A percentile compares a stretch with the other conserved stretches of the same genome.
Evolutionary conservation across 2,329 filamentous ascomycete species (phyloP).

Genomic region (Lithohypha guttulata): DNA sequence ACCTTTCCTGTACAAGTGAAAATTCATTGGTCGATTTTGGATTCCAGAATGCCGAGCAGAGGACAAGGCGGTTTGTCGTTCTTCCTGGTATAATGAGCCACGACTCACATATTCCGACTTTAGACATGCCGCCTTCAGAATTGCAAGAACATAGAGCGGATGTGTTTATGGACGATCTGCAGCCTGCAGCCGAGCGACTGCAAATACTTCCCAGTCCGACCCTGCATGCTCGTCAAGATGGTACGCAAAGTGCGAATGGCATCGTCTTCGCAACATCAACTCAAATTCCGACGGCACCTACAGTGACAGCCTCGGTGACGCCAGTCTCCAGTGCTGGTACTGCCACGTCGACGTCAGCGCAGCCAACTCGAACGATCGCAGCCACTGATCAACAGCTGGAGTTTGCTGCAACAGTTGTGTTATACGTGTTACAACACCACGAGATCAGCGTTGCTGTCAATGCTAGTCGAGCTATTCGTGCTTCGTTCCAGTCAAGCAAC

Average conservation of each 20-base stretch:
- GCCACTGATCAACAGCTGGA: slow-evolving; percentile 12
- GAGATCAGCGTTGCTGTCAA: slow-evolving; percentile 23
- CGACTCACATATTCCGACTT: slow-evolving; percentile 11
- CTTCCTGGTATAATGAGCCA: slow-evolving; percentile 13
- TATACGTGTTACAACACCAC: slow-evolving; percentile 24
- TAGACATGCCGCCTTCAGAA: slow-evolving; percentile 6
- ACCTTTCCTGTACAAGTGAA: slow-evolving; percentile 70
- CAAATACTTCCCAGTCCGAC: slow-evolving; percentile 10
- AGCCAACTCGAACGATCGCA: slow-evolving; percentile 14
- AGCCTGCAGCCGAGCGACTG: neutral
- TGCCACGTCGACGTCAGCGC: slow-evolving; percentile 19
- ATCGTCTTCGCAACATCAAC: slow-evolving; percentile 8
- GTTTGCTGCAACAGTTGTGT: slow-evolving; percentile 18
- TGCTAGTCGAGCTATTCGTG: slow-evolving; percentile 17
- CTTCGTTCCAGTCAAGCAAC: slow-evolving; percentile 24
- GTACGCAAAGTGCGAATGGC: slow-evolving; percentile 7
- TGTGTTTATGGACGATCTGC: slow-evolving; percentile 2
- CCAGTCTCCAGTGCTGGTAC: slow-evolving; percentile 12
- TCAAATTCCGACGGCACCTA: too few relatives aligned
- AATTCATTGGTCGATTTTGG: slow-evolving; percentile 71
- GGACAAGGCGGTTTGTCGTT: slow-evolving; percentile 19
- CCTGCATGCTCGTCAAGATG: slow-evolving; percentile 1
- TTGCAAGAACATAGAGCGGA: neutral
- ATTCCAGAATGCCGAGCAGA: slow-evolving; percentile 32
- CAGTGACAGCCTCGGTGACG: neutral